Evolutionary conservation across 495 filamentous ascomycete genomes (phyloP), one percentile per base, ranked within the genome.

Genomic region (Neurospora sp.): DNA sequence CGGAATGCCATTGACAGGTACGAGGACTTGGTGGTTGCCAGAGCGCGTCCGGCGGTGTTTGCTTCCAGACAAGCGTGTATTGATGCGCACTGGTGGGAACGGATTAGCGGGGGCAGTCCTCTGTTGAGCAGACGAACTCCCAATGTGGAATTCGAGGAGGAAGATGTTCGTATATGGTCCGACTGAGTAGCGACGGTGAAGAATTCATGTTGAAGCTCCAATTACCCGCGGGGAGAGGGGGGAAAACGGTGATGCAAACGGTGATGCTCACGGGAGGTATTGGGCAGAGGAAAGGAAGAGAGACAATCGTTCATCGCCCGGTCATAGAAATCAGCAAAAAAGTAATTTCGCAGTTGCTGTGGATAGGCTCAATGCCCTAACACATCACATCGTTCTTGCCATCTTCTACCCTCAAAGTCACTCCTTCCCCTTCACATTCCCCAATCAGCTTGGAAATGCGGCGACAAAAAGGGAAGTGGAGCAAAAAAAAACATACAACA

Each of bases 1-100:
- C 73, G 80, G 27, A 71, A 71, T 1, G 83, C 82, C 0, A 75
- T 91, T 1, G 74, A 81, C 9, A 73, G 69, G 0, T 91, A 88
- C 69, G 88, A 90, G 69, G 76, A 80, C 11, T 83, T 81, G 39
- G 84, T 90, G 71, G 82, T 86, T n/a, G 69, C 77, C 7, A 81
- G 89, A 7, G 80, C 85, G 0, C 81, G 80, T 7, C 83, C 84
- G 0, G 88, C 85, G 3, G 86, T 91, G 20, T 75, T 88, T 39
- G 82, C 85, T 6, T 88, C 87, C 40, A 81, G 90, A 5, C 85
- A 86, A 74, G 90, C 89, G 2, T 91, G 89, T 75, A 68, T 90
- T 1, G 90, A 91, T 77, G 89, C 90, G 1, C 90, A 91, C 78
- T 81, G 87, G 40, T 90, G 86, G 76, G 74, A 79, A 69, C 81